phyloP scores from a whole-genome alignment of 805 yeast species.

The Metschnikowia chrysomelidarum region DNA sequence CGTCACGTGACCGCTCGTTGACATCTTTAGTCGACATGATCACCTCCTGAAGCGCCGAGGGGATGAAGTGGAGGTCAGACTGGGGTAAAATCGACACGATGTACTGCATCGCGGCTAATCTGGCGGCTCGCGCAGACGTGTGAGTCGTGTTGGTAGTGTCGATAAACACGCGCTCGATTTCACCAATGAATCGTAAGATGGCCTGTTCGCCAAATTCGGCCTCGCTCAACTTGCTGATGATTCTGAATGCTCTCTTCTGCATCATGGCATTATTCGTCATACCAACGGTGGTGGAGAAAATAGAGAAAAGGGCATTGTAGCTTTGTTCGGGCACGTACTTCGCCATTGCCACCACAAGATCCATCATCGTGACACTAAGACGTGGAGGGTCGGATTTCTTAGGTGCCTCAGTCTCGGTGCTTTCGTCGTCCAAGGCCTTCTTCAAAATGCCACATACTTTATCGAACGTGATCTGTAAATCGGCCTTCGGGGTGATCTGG shows the following conservation, averaged over 20 bases:
- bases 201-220: conserved; percentile 61
- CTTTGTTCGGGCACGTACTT: conserved; percentile 73
- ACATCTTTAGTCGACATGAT: conserved; percentile 88
- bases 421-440: conserved; percentile 56
- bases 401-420: conserved; percentile 30
- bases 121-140: conserved; percentile 75
- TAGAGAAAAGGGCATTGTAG: conserved; percentile 72
- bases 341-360: conserved; percentile 81
- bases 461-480: conserved; percentile 72
- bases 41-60: conserved; percentile 79
- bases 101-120: conserved; percentile 65
- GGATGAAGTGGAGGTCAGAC: conserved; percentile 70
- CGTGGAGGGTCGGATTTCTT: conserved; percentile 41
- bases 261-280: conserved; percentile 56
- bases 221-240: conserved; percentile 68
- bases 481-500: conserved; percentile 63
- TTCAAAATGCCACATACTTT: conserved; percentile 81
- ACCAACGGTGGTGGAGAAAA: conserved; percentile 66
- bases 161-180: conserved; percentile 59
- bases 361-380: conserved; percentile 84
- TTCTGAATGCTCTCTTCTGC: conserved; percentile 88
- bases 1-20: conserved; percentile 86
- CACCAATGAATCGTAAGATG: conserved; percentile 48
- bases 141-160: conserved; percentile 57
- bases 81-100: conserved; percentile 63